A percentile compares a stretch with the other conserved stretches of the same genome.
Conservation (phyloP, 2,329 filamentous ascomycete species). For the Erysiphe pulchra region DNA sequence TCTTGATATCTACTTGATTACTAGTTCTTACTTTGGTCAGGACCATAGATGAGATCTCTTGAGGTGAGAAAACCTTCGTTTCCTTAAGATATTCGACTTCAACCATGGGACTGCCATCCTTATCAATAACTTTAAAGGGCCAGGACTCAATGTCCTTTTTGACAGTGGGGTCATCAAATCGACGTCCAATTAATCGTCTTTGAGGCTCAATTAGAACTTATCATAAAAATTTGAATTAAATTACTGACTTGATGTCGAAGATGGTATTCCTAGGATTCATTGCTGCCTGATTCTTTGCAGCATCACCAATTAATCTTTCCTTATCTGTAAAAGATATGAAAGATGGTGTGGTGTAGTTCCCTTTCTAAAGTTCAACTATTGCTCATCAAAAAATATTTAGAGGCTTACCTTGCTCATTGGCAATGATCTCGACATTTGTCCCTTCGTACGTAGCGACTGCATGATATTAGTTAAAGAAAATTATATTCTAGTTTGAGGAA, state of each 20-base stretch:
- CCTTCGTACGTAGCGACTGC: conserved; percentile 91
- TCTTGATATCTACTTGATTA: neutral
- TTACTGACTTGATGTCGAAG: conserved; percentile 89
- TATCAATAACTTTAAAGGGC: conserved; percentile 96
- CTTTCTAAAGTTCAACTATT: conserved; percentile 18
- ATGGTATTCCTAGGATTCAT: conserved; percentile 98
- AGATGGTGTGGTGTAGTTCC: conserved; percentile 70
- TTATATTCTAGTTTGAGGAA: neutral
- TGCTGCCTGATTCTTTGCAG: conserved; percentile 98
- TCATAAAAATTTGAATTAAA: neutral
- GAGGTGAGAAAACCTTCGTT: conserved; percentile 86
- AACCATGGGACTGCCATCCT: conserved; percentile 68
- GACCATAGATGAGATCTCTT: conserved; percentile 98
- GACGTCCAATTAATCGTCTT: conserved; percentile 91
- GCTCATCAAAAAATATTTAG: neutral
- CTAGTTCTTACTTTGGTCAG: conserved; percentile 55
- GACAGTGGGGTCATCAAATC: conserved; percentile 83
- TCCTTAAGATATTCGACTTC: conserved; percentile 89
- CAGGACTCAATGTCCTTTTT: conserved; percentile 96
- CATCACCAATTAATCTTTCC: conserved; percentile 97
- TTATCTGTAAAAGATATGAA: conserved; percentile 98
- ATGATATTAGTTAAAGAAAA: conserved; percentile 3
- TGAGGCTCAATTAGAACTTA: neutral
- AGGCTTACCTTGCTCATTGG: conserved; percentile 12
- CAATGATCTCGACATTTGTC: conserved; percentile 84